phyloP scores from a whole-genome alignment of 768 basidiomycete genomes.

The Boletus sp. region DNA sequence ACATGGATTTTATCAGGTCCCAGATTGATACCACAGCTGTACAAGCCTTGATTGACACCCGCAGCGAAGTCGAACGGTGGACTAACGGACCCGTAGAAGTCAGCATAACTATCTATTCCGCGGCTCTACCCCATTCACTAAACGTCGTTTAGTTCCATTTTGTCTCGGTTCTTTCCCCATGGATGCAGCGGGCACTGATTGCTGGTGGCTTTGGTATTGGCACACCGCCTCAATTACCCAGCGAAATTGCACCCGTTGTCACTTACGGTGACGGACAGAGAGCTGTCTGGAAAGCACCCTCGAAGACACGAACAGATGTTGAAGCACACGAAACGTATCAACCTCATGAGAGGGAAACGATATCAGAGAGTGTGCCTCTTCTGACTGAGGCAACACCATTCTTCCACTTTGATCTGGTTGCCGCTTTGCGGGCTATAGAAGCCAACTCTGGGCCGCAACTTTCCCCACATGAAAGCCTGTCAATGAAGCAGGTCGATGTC shows the following conservation, averaged over 20 bases:
- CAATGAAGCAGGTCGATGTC: conserved; percentile 7
- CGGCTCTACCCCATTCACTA: background rate
- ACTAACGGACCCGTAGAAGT: conserved; percentile 73
- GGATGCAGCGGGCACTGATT: conserved; percentile 85
- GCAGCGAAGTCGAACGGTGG: conserved; percentile 86
- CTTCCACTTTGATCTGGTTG: conserved; percentile 86
- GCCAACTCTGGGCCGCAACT: conserved; percentile 21
- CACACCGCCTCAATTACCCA: conserved; percentile 36
- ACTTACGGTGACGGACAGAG: conserved; percentile 50
- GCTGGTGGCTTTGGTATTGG: conserved; percentile 90
- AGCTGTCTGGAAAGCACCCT: conserved; percentile 17
- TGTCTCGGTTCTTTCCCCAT: conserved; percentile 85
- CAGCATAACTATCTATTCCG: conserved; percentile 10
- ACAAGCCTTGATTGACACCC: conserved; percentile 87
- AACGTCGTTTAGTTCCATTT: conserved; percentile 78
- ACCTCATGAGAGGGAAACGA: background rate
- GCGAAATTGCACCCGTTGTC: conserved; percentile 78
- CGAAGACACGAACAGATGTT: conserved; percentile 23
- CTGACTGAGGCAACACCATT: conserved; percentile 63
- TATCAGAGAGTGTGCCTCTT: conserved; percentile 30
- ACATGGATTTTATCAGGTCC: conserved; percentile 42
- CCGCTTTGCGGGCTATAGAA: conserved; percentile 71
- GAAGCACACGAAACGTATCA: conserved; percentile 31
- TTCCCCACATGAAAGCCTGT: conserved; percentile 4
- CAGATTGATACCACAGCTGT: conserved; percentile 91